A percentile compares a stretch with the other conserved stretches of the same genome.
Evolutionary conservation across 495 filamentous ascomycete species (phyloP).

Genomic region (Podospora appendiculata): DNA sequence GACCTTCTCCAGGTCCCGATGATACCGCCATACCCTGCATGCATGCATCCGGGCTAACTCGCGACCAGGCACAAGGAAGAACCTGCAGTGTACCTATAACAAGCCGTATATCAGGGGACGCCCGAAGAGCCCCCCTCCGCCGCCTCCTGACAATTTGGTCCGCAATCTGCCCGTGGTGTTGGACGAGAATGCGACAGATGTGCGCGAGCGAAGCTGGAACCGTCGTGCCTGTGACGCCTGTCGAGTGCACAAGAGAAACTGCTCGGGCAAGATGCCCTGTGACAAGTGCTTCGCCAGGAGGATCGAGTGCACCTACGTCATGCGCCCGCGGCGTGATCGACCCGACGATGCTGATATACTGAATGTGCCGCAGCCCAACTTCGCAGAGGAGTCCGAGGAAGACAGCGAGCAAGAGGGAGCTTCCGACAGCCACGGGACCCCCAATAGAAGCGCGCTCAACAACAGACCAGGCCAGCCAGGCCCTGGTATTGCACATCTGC

Average conservation of each 20-base stretch:
- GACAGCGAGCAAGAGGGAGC: background rate
- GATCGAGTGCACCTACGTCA: conserved; percentile 13
- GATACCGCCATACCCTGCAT: background rate
- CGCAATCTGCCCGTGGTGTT: conserved; percentile 5
- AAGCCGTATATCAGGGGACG: conserved; percentile 8
- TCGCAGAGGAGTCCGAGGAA: background rate
- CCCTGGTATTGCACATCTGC: conserved; percentile 4
- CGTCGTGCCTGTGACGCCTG: conserved; percentile 15
- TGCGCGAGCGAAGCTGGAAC: conserved; percentile 11
- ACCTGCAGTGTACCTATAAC: conserved; percentile 10
- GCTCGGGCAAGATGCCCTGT: conserved; percentile 15
- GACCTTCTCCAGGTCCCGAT: background rate
- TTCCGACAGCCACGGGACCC: background rate
- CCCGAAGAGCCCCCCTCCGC: conserved; percentile 11
- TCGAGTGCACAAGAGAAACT: conserved; percentile 1
- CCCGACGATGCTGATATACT: too few species aligned
- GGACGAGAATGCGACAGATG: conserved; percentile 5
- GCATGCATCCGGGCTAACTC: background rate
- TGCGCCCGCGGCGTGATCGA: background rate
- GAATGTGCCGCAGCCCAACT: too few species aligned
- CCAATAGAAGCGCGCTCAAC: too few species aligned
- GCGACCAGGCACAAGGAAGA: conserved; percentile 5
- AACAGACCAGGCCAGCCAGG: background rate
- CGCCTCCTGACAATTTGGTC: conserved; percentile 4
- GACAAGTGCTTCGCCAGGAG: conserved; percentile 11